Percentiles rank a stretch among this genome's conserved stretches.
Evolutionary conservation across 441 rosid genomes (phyloP).

Genomic region (Arabidopsis lyrata): DNA sequence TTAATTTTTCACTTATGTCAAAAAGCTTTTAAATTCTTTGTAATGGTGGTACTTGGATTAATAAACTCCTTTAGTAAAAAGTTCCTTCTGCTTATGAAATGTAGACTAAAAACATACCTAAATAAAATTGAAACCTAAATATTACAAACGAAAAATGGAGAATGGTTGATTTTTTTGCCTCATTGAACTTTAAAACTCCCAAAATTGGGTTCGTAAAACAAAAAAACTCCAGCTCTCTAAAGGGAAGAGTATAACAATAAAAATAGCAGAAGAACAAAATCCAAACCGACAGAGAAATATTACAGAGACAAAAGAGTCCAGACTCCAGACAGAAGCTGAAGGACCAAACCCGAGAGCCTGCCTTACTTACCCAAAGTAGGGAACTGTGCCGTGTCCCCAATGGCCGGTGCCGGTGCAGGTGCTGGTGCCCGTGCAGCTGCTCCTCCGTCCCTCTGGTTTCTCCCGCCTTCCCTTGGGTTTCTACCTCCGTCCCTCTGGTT

Average conservation of each 20-base stretch:
- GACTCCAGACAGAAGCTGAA: background rate
- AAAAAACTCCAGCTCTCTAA: constrained; percentile 39
- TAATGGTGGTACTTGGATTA: constrained; percentile 36
- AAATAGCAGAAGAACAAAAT: constrained; percentile 34
- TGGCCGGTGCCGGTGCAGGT: constrained; percentile 48
- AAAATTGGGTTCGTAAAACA: constrained; percentile 26
- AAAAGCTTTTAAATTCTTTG: constrained; percentile 38
- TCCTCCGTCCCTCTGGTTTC: constrained; percentile 38
- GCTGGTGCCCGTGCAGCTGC: constrained; percentile 52
- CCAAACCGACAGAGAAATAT: constrained; percentile 23
- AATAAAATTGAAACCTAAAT: background rate
- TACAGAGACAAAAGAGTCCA: constrained; percentile 17
- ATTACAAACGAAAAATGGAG: background rate
- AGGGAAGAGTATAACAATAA: constrained; percentile 24
- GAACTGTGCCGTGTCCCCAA: constrained; percentile 81
- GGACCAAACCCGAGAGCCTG: constrained; percentile 26
- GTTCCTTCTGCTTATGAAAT: background rate
- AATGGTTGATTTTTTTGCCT: background rate
- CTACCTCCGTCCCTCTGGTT: background rate
- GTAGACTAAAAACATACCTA: background rate
- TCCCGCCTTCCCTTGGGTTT: background rate
- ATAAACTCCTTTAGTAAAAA: constrained; percentile 27
- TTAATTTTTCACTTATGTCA: constrained; percentile 20
- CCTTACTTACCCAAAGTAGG: constrained; percentile 91
- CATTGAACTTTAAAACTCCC: background rate